Conservation (phyloP, 805 yeast species). For the Metschnikowia koreensis region DNA sequence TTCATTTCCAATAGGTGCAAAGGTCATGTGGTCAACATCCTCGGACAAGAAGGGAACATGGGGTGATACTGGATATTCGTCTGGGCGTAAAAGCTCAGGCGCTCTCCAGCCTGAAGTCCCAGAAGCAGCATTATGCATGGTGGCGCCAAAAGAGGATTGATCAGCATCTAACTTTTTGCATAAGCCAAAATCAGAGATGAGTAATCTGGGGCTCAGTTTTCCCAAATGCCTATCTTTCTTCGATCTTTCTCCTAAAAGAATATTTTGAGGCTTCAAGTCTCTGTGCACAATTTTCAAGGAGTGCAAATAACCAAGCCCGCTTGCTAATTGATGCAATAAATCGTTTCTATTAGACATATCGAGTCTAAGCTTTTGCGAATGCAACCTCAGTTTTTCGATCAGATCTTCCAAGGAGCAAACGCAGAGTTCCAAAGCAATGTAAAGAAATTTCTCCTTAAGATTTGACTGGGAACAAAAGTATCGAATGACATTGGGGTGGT, state of each 20-base stretch:
- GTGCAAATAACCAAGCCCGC: conserved; percentile 85
- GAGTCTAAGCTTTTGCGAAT: conserved; percentile 4
- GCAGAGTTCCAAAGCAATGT: conserved; percentile 91
- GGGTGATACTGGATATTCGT: conserved; percentile 38
- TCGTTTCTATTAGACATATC: conserved; percentile 30
- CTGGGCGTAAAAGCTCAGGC: conserved; percentile 67
- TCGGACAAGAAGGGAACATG: conserved; percentile 30
- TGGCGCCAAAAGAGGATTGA: conserved; percentile 90
- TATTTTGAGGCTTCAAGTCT: conserved; percentile 93
- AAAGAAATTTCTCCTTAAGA: conserved; percentile 68
- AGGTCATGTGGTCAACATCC: conserved; percentile 5
- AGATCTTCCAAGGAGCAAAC: conserved; percentile 85
- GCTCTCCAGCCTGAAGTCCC: conserved; percentile 99
- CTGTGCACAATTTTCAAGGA: conserved; percentile 90
- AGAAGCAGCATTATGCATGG: conserved; percentile 82
- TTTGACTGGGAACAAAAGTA: conserved; percentile 92
- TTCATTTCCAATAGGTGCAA: conserved; percentile 29
- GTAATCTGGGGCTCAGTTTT: conserved; percentile 47
- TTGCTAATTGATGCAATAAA: conserved; percentile 70
- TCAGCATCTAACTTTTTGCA: conserved; percentile 90
- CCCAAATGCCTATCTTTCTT: conserved; percentile 9
- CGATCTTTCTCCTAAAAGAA: conserved; percentile 68
- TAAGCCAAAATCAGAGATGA: conserved; percentile 94
- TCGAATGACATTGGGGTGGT: conserved; percentile 91
- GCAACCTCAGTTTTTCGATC: conserved; percentile 50